phyloP scores from a whole-genome alignment of 305 asterid species.

The Fraxinus sp. region DNA sequence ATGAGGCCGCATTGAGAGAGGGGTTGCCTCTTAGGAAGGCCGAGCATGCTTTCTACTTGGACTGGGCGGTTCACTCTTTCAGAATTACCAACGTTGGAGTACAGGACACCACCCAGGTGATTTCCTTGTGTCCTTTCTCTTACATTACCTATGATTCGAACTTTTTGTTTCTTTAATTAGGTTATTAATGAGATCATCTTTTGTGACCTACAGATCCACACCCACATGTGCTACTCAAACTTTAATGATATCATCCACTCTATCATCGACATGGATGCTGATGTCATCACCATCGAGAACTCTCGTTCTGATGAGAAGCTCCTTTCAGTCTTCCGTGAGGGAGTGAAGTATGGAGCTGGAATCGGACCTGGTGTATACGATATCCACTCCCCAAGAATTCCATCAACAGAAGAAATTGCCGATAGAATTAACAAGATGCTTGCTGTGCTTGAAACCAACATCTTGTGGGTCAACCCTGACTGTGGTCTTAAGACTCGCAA shows the following conservation, averaged over 20 bases:
- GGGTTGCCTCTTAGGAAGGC: conserved; percentile 74
- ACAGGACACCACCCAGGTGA: conserved; percentile 68
- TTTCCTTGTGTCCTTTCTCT: neutral
- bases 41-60: conserved; percentile 74
- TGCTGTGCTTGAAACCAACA: conserved; percentile 73
- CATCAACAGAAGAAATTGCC: conserved; percentile 67
- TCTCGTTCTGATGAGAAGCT: conserved; percentile 85
- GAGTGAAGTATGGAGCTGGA: conserved; percentile 78
- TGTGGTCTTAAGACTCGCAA: conserved; percentile 88
- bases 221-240: conserved; percentile 96
- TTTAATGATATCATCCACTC: conserved; percentile 85
- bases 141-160: neutral
- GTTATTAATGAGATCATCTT: neutral
- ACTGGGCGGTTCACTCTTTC: conserved; percentile 86
- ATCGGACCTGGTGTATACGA: conserved; percentile 85
- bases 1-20: conserved; percentile 80
- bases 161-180: neutral
- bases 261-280: conserved; percentile 84
- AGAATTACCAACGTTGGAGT: conserved; percentile 71
- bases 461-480: conserved; percentile 85
- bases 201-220: conserved; percentile 60
- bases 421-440: conserved; percentile 85
- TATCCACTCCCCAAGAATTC: conserved; percentile 87
- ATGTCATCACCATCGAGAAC: conserved; percentile 84
- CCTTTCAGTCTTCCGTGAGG: conserved; percentile 77